phyloP scores from a whole-genome alignment of 2,329 filamentous ascomycete species.

The Pyrenochaeta sp. region DNA sequence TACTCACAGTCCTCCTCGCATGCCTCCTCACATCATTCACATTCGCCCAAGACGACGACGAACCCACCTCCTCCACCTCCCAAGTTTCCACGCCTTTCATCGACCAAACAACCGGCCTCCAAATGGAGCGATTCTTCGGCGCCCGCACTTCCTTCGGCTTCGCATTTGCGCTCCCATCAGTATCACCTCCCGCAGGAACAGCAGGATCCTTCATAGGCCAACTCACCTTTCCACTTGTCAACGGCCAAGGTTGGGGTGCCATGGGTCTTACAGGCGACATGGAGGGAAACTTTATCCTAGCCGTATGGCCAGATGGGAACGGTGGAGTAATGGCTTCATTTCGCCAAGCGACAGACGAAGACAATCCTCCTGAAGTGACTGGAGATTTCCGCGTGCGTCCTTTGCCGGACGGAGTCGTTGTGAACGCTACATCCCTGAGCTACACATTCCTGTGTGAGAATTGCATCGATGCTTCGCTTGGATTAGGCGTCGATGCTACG shows the following conservation, averaged over 20 bases:
- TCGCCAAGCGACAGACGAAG: slow-evolving; percentile 22
- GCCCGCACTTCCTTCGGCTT: slow-evolving; percentile 24
- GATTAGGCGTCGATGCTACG: slow-evolving; percentile 10
- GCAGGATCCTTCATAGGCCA: slow-evolving; percentile 30
- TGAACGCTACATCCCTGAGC: slow-evolving; percentile 17
- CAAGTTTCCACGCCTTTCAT: slow-evolving; percentile 20
- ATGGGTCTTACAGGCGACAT: too few relatives aligned
- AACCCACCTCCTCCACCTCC: slow-evolving; percentile 9
- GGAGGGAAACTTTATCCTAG: too few relatives aligned
- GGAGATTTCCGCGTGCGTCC: slow-evolving; percentile 15
- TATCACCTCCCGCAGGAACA: slow-evolving; percentile 3
- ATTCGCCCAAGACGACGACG: slow-evolving; percentile 8
- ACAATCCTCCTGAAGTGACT: slow-evolving; percentile 23
- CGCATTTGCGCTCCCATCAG: slow-evolving; percentile 28
- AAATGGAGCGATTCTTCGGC: slow-evolving; percentile 27
- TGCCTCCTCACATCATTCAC: too few relatives aligned
- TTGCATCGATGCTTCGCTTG: slow-evolving; percentile 15
- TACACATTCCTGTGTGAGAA: slow-evolving; percentile 26
- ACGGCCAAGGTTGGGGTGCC: slow-evolving; percentile 26
- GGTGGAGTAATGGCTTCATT: too few relatives aligned
- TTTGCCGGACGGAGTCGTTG: slow-evolving; percentile 10
- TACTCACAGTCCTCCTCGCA: too few relatives aligned
- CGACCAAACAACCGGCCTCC: slow-evolving; percentile 20
- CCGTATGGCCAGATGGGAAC: too few relatives aligned
- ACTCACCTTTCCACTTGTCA: slow-evolving; percentile 19